phyloP scores from a whole-genome alignment of 306 rosid genomes.

The Argentina anserina region DNA sequence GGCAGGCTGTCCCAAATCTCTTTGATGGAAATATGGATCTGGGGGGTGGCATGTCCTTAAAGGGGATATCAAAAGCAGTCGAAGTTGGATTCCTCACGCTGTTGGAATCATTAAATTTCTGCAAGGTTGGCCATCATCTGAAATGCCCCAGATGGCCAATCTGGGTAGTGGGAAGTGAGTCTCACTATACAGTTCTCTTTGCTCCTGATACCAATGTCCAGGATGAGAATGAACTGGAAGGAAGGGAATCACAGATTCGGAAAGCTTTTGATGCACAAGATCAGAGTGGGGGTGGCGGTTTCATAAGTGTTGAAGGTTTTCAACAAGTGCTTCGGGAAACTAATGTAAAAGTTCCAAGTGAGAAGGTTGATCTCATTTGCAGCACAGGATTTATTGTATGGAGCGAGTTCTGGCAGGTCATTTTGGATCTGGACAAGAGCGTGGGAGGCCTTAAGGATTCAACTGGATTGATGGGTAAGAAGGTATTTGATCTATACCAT shows the following conservation, averaged over 20 bases:
- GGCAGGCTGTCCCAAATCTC: constrained; percentile 89
- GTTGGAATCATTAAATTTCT: constrained; percentile 83
- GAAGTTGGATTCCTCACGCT: constrained; percentile 94
- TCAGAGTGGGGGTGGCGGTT: constrained; percentile 98
- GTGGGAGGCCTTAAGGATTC: constrained; percentile 93
- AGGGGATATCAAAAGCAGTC: constrained; percentile 72
- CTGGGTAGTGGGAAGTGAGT: constrained; percentile 95
- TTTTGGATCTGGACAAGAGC: constrained; percentile 80
- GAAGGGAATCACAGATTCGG: constrained; percentile 81
- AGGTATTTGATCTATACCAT: constrained; percentile 84
- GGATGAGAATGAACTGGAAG: constrained; percentile 92
- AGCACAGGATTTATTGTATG: constrained; percentile 82
- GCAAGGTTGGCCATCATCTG: constrained; percentile 81
- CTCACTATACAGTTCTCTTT: constrained; percentile 89
- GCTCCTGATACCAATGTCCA: constrained; percentile 77
- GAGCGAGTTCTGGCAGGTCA: constrained; percentile 98
- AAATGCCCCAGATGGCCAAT: constrained; percentile 95
- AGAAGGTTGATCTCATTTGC: constrained; percentile 75
- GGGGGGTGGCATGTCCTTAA: constrained; percentile 87
- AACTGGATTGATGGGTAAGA: constrained; percentile 93
- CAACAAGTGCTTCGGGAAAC: constrained; percentile 77
- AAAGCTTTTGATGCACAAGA: constrained; percentile 90
- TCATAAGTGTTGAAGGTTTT: constrained; percentile 88
- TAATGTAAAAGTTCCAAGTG: constrained; percentile 54
- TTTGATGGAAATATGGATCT: constrained; percentile 94